Base-by-base conservation (phyloP, 768 basidiomycete genomes). In the Leucosporidium yakuticum region DNA sequence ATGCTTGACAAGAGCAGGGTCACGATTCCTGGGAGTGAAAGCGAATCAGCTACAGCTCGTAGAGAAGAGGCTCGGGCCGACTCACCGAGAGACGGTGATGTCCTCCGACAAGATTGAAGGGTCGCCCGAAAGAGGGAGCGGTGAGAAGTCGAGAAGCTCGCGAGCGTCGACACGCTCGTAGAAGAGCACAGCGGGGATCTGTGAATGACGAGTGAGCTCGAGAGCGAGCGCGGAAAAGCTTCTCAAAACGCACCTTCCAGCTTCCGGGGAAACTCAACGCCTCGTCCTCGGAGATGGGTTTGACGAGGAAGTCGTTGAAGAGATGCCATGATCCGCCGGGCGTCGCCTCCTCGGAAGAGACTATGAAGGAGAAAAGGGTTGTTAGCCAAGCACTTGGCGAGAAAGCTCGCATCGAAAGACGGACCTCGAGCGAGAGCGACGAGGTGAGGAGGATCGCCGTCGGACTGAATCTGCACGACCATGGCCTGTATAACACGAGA, bases 291-390 rank as follows among this genome's bases (percentile, higher is more conserved):
- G 88, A 81, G 36, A 97, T 85, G 64, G 90, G 89, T 58, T 83
- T 82, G 19, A 99, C 96, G 2, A 87, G 83, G 76, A 99, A 99
- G 76, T 99, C 96, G 76, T 99, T 99, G 85, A 98, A 98, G 63
- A 98, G 78, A 74, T 88, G 88, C 96, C 96, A 99, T 2, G 85
- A 63, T 85, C 86, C 29, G 72, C 74, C 25, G 71, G 72, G 62
- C 75, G 78, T 75, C 87, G 54, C 86, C 1, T 63, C 72, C 21
- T 65, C 72, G 0, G 84, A 27, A 4, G 69, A 29, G 8, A 71
- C 69, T 71, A 63, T 8, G 2, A 59, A 14, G 0, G 9, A 1
- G 12, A 19, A 21, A 20, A 23, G 23, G 4, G 53, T 67, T 59
- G 53, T 67, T 59, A 69, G 63, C 17, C 0, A 8, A 12, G 23